A percentile compares a stretch with the other conserved stretches of the same genome.
Conservation (phyloP, 441 rosid genomes). For the Pelargonium myrrhifolium region DNA sequence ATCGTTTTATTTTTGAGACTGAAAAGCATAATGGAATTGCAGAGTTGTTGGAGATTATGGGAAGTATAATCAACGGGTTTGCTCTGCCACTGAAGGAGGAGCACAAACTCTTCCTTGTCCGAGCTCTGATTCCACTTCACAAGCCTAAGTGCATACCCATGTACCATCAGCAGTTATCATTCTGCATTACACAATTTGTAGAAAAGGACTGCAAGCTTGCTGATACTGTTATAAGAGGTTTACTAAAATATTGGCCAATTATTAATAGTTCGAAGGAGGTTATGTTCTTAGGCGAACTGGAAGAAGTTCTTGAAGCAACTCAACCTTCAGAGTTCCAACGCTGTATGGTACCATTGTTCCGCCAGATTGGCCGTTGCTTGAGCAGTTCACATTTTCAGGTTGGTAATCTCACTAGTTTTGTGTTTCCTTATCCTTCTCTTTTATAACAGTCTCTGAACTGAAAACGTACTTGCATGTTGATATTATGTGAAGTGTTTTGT, state of each 20-base stretch:
- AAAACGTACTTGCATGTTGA: neutral
- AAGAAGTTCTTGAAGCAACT: conserved; percentile 80
- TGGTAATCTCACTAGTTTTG: conserved; percentile 13
- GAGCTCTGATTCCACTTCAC: conserved; percentile 66
- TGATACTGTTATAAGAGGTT: conserved; percentile 56
- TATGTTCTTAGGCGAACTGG: conserved; percentile 77
- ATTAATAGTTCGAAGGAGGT: conserved; percentile 67
- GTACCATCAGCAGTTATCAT: conserved; percentile 66
- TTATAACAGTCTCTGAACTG: neutral
- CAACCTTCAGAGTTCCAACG: conserved; percentile 79
- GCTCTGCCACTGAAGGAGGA: conserved; percentile 67
- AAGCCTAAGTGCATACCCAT: conserved; percentile 56
- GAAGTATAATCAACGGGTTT: conserved; percentile 74
- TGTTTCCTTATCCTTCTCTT: neutral
- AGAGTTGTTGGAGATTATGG: conserved; percentile 66
- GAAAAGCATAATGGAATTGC: conserved; percentile 88
- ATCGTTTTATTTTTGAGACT: too few relatives aligned
- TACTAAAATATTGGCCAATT: conserved; percentile 63
- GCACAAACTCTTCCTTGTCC: conserved; percentile 67
- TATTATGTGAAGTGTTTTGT: neutral
- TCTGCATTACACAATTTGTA: conserved; percentile 64
- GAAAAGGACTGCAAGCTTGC: conserved; percentile 74
- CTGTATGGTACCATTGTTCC: conserved; percentile 80
- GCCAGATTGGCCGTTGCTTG: conserved; percentile 64
- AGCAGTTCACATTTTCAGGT: conserved; percentile 91